Percentiles rank a stretch among this genome's conserved stretches.
These are phyloP conservation scores for Cadophora malorum DNA, from an alignment of 2,329 filamentous ascomycete species.

Conservation along the genomic window DNA sequence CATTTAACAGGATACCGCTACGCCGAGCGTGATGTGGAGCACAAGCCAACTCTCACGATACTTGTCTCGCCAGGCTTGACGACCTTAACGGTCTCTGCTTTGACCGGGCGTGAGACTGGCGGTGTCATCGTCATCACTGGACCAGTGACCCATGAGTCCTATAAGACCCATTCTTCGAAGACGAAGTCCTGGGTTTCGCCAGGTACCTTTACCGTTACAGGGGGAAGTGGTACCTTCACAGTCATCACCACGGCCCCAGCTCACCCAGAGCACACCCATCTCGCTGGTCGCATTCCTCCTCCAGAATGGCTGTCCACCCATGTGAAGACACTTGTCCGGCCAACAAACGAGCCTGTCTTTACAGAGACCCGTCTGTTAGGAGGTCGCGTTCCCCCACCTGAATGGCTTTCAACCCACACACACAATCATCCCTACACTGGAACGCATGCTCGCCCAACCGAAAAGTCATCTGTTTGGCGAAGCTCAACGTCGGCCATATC, in stretches of 20 bases:
- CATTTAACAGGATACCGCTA: background rate
- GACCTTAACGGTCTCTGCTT: slow-evolving; percentile 1
- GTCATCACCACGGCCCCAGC: background rate
- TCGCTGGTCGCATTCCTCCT: background rate
- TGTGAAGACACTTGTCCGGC: background rate
- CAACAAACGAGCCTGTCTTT: background rate
- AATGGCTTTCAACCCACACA: background rate
- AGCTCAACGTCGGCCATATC: background rate
- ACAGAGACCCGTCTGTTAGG: background rate
- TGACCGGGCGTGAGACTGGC: background rate
- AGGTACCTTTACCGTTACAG: background rate
- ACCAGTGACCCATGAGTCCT: background rate
- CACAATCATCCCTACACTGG: background rate
- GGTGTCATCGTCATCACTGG: background rate
- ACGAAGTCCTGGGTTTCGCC: background rate
- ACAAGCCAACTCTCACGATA: background rate
- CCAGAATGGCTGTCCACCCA: background rate
- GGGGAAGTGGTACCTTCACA: background rate
- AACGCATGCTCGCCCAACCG: background rate
- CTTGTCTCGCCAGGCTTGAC: background rate
- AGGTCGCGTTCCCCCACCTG: background rate
- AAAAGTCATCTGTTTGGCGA: background rate
- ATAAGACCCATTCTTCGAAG: background rate
- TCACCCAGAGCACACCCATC: background rate
- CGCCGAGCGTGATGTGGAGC: background rate